Evolutionary conservation across 2,329 filamentous ascomycete genomes (phyloP).

Genomic region (Hymenoscyphus infarciens): DNA sequence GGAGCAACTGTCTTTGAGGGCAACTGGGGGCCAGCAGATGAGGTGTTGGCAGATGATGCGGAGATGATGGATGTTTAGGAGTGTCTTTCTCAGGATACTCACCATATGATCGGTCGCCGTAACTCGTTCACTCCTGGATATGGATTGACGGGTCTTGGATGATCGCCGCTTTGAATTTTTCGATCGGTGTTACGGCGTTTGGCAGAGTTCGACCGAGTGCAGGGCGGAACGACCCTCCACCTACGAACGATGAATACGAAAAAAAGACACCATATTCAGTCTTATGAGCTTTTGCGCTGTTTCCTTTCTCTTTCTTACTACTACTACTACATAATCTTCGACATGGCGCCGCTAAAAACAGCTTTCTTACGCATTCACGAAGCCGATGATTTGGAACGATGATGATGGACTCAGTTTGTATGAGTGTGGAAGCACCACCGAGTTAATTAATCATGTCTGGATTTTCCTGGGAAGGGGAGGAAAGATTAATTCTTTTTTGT

Average conservation of each 20-base stretch:
- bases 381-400: conserved; percentile 25
- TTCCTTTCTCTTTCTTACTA: conserved; percentile 19
- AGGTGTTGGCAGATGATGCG: conserved; percentile 38
- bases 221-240: conserved; percentile 9
- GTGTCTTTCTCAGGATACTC: conserved; percentile 21
- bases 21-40: conserved; percentile 80
- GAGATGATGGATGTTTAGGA: conserved; percentile 38
- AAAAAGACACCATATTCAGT: conserved; percentile 18
- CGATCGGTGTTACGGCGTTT: conserved; percentile 26
- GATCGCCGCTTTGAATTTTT: conserved; percentile 22
- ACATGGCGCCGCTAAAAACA: conserved; percentile 8
- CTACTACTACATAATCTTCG: conserved; percentile 28
- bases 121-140: conserved; percentile 33
- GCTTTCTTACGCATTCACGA: conserved; percentile 33
- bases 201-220: conserved; percentile 23
- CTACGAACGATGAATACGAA: conserved; percentile 21
- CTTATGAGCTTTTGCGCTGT: conserved; percentile 13
- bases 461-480: conserved; percentile 1
- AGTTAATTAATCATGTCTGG: conserved; percentile 11
- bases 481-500: conserved; percentile 3
- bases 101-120: conserved; percentile 17
- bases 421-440: conserved; percentile 2
- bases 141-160: conserved; percentile 31
- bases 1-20: conserved; percentile 96
- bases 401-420: conserved; percentile 21